A percentile compares a stretch with the other conserved stretches of the same genome.
These are phyloP conservation scores for Gossypium schwendimanii DNA, from an alignment of 441 rosid species.

Conservation along the genomic window DNA sequence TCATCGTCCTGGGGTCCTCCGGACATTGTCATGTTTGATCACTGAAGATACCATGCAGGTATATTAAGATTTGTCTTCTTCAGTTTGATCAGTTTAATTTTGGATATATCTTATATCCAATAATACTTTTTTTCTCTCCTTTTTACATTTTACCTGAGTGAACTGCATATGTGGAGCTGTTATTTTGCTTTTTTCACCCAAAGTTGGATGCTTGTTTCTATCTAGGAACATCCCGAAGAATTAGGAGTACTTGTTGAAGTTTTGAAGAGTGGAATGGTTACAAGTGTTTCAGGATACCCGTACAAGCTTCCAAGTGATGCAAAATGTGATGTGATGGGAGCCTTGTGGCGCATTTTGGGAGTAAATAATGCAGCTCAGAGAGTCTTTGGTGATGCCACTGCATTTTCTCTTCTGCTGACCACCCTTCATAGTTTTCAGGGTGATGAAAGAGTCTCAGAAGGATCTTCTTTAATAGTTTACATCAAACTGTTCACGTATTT, in stretches of 20 bases:
- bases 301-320: slow-evolving; percentile 87
- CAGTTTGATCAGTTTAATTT: slow-evolving; percentile 6
- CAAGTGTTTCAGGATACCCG: slow-evolving; percentile 81
- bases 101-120: slow-evolving; percentile 7
- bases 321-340: slow-evolving; percentile 96
- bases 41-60: slow-evolving; percentile 92
- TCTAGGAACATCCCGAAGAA: slow-evolving; percentile 90
- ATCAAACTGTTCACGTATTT: slow-evolving; percentile 81
- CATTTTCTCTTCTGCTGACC: slow-evolving; percentile 96
- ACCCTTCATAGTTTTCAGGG: slow-evolving; percentile 88
- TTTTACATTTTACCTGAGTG: not conserved
- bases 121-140: slow-evolving; percentile 3
- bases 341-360: slow-evolving; percentile 95
- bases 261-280: slow-evolving; percentile 98
- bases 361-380: slow-evolving; percentile 78
- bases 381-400: slow-evolving; percentile 96
- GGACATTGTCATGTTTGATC: slow-evolving; percentile 88
- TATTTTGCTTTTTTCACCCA: not conserved
- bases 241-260: slow-evolving; percentile 86
- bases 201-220: not conserved
- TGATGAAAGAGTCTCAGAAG: slow-evolving; percentile 52
- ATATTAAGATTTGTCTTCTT: slow-evolving; percentile 18
- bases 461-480: slow-evolving; percentile 43
- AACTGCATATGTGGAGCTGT: not conserved
- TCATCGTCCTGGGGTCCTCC: slow-evolving; percentile 93